phyloP scores from a whole-genome alignment of 306 rosid genomes.

The Glycyrrhiza uralensis region DNA sequence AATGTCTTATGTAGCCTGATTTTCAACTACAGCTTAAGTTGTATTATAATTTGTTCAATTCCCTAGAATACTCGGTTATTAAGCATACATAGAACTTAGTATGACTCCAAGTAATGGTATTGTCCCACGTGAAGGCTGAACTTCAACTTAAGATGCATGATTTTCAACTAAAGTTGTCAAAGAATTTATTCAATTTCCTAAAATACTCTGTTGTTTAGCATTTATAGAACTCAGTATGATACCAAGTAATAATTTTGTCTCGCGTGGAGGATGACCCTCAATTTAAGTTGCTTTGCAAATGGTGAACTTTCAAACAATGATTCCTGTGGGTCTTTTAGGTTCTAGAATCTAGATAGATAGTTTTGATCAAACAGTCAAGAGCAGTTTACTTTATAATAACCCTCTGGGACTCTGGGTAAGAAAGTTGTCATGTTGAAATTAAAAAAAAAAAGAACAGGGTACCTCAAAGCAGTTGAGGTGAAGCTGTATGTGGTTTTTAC shows the following conservation, averaged over 20 bases:
- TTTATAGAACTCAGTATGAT: neutral
- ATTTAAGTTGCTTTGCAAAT: neutral
- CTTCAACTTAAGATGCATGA: neutral
- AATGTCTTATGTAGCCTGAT: neutral
- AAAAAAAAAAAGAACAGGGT: neutral
- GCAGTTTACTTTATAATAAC: neutral
- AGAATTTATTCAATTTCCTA: neutral
- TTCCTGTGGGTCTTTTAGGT: neutral
- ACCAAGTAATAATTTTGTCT: neutral
- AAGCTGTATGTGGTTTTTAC: neutral
- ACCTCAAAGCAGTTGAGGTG: neutral
- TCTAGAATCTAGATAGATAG: slow-evolving; percentile 10
- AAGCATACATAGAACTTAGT: neutral
- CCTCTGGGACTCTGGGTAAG: neutral
- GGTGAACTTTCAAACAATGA: neutral
- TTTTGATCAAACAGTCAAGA: slow-evolving; percentile 6
- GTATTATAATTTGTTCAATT: neutral
- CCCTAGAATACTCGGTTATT: neutral
- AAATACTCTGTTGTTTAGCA: neutral
- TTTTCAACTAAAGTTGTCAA: neutral
- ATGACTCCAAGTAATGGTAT: neutral
- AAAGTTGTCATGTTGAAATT: neutral
- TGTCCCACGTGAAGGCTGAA: neutral
- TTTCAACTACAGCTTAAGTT: neutral
- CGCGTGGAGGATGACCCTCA: neutral